Evolutionary conservation across 345 rosid species (phyloP), one percentile per base, ranked within the genome.

Genomic region (Ceriops tagal): DNA sequence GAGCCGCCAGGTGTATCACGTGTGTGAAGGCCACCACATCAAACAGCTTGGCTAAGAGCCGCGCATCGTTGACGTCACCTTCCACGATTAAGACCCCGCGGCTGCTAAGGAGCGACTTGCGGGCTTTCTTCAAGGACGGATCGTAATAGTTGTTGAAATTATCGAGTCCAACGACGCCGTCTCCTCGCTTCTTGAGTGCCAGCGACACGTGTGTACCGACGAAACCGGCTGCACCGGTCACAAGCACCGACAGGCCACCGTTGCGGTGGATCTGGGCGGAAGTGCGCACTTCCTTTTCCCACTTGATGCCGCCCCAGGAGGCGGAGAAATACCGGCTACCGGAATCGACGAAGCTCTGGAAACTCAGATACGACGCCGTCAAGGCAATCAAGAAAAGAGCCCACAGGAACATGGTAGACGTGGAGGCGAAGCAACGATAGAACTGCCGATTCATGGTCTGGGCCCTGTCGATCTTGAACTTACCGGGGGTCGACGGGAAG

Each of bases 401-500:
- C 96, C 96, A 92, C 19, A 92, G 70, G 78, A 90, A 92, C 96
- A 89, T 86, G 56, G 96, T 89, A 83, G 89, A 83, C 10, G 96
- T 90, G 0, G 98, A 92, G 1, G 96, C 79, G 73, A 92, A 88
- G 67, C 93, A 90, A 1, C 98, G 90, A 73, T 89, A 83, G 70
- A 92, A 82, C 55, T 89, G 97, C 1, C 97, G 90, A 76, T 81
- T 78, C 79, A 79, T 77, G 55, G 59, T 37, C 65, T 43, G 49
- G 59, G 53, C 46, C 19, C 92, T 75, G 19, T 73, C 95, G 82
- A 87, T 84, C 82, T 92, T 92, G 85, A 92, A 85, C 81, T 92
- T 92, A 0, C 96, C 96, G 1, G 98, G 93, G 59, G 98, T 92
- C 30, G 98, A 88, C 26, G 96, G 96, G 72, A 88, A 90, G 70